Conservation (phyloP, 2,329 filamentous ascomycete species). For the Elsinoe australis region DNA sequence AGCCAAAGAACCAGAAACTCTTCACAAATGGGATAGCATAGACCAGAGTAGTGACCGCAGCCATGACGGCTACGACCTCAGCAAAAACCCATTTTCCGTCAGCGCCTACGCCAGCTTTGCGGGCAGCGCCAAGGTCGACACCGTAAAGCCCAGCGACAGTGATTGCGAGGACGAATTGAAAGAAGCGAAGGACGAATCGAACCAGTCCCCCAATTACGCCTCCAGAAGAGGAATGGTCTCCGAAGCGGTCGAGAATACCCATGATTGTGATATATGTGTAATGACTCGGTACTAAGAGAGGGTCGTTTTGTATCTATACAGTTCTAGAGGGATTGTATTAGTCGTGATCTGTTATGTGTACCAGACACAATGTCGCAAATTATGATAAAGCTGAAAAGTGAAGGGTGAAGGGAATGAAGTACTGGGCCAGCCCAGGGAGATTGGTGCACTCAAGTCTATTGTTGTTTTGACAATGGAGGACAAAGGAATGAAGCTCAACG, state of each 20-base stretch:
- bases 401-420: background rate
- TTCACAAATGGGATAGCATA: slow-evolving; percentile 59
- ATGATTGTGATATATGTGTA: slow-evolving; percentile 19
- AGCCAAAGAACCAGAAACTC: slow-evolving; percentile 50
- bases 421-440: slow-evolving; percentile 3
- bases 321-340: background rate
- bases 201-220: slow-evolving; percentile 40
- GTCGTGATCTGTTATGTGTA: background rate
- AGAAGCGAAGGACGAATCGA: slow-evolving; percentile 59
- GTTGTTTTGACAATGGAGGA: slow-evolving; percentile 14
- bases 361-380: background rate
- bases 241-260: slow-evolving; percentile 25
- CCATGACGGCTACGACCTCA: slow-evolving; percentile 58
- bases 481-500: slow-evolving; percentile 14
- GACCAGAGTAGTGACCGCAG: slow-evolving; percentile 52
- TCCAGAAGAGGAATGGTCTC: slow-evolving; percentile 24
- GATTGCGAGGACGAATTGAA: slow-evolving; percentile 69
- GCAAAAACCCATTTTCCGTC: slow-evolving; percentile 76
- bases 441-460: background rate
- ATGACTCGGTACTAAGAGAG: background rate
- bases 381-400: background rate
- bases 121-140: slow-evolving; percentile 53
- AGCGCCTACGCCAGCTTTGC: slow-evolving; percentile 42
- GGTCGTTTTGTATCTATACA: background rate
- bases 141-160: slow-evolving; percentile 74